Base-by-base conservation (phyloP, 768 basidiomycete genomes). In the Collybia sordida region DNA sequence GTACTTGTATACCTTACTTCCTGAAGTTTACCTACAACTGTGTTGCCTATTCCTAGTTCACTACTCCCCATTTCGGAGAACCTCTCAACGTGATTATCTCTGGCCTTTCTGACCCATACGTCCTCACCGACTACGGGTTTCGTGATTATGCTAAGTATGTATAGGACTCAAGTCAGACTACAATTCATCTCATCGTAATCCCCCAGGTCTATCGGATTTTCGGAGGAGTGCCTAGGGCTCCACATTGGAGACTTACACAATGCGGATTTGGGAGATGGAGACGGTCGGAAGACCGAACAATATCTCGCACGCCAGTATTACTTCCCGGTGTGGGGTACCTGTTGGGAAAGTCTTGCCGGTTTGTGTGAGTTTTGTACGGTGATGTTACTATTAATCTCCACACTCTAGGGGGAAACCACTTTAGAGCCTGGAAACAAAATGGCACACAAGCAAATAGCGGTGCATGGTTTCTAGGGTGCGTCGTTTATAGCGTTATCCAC, bases 371-470 rank as follows among this genome's bases (percentile, higher is more conserved):
- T 44, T 31, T 11, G 25, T 43, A 14, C 6, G 31, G 22, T 31
- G n/a, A 23, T 6, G 24, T 53, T 27, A 22, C 49, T 40, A 53
- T 41, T 40, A 45, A 38, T 24, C 18, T 25, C 23, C 12, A 19
- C 9, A 44, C 21, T 28, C 37, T 60, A 78, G 90, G 90, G n/a
- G 92, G 91, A 2, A 85, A 93, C 50, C 93, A 94, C 62, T 94
- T 90, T 60, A 79, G 91, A 42, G 90, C 90, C 6, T 94, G 91
- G 91, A 84, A 82, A 60, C 91, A 94, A 74, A 90, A 92, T 56
- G 91, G 90, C 3, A 83, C 86, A 0, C 60, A 71, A 15, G 88
- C 80, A 0, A 72, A 85, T 58, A 86, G 80, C 42, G 82, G 86
- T 0, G 91, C 91, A 6, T 93, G 91, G 91, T 93, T 93, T 60